Evolutionary conservation across 2,329 filamentous ascomycete species (phyloP), one percentile per base, ranked within the genome.

Genomic region (Fusarium ramigenum): DNA sequence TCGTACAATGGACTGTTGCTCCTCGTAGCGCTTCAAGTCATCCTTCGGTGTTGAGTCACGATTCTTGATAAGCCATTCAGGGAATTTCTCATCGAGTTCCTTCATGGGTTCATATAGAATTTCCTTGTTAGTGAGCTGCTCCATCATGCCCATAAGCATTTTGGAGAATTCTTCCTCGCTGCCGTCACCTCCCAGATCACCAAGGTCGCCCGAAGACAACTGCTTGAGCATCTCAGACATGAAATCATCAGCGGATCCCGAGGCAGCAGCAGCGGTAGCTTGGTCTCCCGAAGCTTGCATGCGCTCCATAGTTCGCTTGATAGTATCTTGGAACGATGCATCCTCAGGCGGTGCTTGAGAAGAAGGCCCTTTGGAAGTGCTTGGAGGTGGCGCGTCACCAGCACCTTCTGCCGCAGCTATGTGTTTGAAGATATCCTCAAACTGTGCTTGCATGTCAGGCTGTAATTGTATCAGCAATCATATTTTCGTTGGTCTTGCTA

Each of bases 31-130:
- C 79, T 90, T 89, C 80, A 95, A 81, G 78, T 98, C 96, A 54
- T 93, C 93, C 58, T 88, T 83, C 5, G 91, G 83, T 58, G 90
- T 91, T 30, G 85, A 90, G 44, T 84, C 88, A 75, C 87, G 86
- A 81, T 98, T 96, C 83, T 93, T 92, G 77, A 89, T 88, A 81
- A 99, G 87, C 96, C 96, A 99, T 5, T 84, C 90, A 0, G 95
- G 96, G 79, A 96, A 99, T 83, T 98, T 98, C 60, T 94, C 92
- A 81, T 97, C 86, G 53, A 99, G 86, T 83, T 99, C 96, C 85
- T 97, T 97, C 95, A 99, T 98, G 5, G 96, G 96, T 84, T 99
- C 96, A 81, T 98, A 98, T 57, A 99, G 84, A 72, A 99, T 98
- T 76, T 98, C 96, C 85, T 97, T 98, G 83, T 97, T 97, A 7